Evolutionary conservation across 2,329 filamentous ascomycete genomes (phyloP), one percentile per base, ranked within the genome.

Genomic region (Ophiostoma pallidulum): DNA sequence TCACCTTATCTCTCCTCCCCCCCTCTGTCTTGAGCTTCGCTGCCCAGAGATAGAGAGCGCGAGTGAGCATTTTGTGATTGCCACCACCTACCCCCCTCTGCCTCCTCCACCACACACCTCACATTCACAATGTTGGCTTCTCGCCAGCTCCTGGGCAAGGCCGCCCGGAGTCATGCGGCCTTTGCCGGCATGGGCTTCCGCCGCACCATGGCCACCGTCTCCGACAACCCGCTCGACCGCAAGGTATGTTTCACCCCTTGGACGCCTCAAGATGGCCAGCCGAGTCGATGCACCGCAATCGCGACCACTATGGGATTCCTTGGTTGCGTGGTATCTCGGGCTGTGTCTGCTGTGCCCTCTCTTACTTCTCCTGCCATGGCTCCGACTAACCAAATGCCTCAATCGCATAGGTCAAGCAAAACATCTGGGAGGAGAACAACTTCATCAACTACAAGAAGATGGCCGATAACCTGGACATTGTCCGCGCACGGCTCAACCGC

Each of bases 361-460:
- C n/a, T n/a, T n/a, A n/a, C n/a, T n/a, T n/a, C n/a, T n/a, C n/a
- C n/a, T 45, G 49, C 51, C 48, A 54, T 39, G 19, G 19, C 22
- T 32, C 7, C 19, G 39, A 38, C 46, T 49, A 39, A 51, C 49
- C 18, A 8, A 7, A 24, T 35, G 20, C 33, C 8, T 16, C 29
- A 16, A 33, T 32, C 22, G 40, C 47, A 54, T 51, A 80, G 76
- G 76, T 98, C 68, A 85, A 84, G 70, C 95, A 97, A 79, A 94
- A 91, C 77, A 96, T 88, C 73, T 88, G 82, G 77, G 92, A 98
- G 73, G 85, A 89, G 69, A 80, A 78, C 69, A 92, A 94, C 78
- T 96, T 88, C 77, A 95, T 97, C 78, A 95, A 96, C 79, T 98
- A 98, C 69, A 89, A 87, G 80, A 96, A 96, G 80, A 96, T 97